Percentiles rank a stretch among this genome's conserved stretches.
phyloP scores from a whole-genome alignment of 2,329 filamentous ascomycete species.

The Parafenestella ontariensis region DNA sequence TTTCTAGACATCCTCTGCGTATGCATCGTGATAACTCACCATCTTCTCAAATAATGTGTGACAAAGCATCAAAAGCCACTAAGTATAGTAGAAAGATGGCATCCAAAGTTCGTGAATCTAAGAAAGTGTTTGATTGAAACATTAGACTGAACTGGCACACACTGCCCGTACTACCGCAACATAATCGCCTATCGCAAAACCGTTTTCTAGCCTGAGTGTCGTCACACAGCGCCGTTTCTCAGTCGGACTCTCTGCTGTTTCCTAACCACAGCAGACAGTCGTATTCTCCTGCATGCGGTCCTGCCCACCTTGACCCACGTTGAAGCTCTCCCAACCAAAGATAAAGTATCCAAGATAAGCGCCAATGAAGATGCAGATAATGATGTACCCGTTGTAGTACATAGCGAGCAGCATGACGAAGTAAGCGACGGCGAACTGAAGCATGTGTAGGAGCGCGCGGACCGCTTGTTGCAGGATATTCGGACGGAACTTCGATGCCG shows the following conservation, averaged over 20 bases:
- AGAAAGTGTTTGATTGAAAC: not conserved
- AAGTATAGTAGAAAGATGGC: too few species aligned
- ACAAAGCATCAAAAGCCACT: not conserved
- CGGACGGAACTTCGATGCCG: constrained; percentile 54
- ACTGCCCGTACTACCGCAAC: not conserved
- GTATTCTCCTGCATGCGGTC: constrained; percentile 45
- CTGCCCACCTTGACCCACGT: constrained; percentile 25
- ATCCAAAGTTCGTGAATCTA: too few species aligned
- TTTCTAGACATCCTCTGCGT: not conserved
- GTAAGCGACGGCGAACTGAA: constrained; percentile 79
- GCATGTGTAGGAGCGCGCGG: constrained; percentile 73
- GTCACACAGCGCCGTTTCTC: not conserved
- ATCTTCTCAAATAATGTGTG: not conserved
- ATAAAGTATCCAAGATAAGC: constrained; percentile 46
- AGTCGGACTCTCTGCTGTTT: not conserved
- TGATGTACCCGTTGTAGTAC: constrained; percentile 75
- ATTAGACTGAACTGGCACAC: not conserved
- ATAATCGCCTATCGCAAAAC: too few species aligned
- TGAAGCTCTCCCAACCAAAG: constrained; percentile 47
- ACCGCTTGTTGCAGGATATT: constrained; percentile 71
- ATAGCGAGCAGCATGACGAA: constrained; percentile 77
- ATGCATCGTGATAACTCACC: not conserved
- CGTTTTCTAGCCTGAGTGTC: not conserved
- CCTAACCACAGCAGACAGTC: constrained; percentile 47
- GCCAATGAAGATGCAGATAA: constrained; percentile 55